phyloP scores from a whole-genome alignment of 2,329 filamentous ascomycete species.

The Metarhizium brunneum region DNA sequence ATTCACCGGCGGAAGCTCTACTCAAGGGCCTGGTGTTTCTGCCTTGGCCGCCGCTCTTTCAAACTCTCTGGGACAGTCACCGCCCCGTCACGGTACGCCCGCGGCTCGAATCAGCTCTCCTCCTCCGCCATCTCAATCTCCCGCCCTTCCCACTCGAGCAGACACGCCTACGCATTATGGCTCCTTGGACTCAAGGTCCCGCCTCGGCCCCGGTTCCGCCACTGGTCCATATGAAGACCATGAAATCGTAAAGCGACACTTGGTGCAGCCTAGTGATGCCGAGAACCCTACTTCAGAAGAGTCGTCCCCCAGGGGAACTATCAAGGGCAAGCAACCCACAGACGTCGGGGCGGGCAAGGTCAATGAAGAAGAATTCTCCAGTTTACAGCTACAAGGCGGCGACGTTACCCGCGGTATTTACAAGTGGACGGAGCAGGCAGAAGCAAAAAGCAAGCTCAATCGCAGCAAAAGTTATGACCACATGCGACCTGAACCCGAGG shows the following conservation, averaged over 20 bases:
- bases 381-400: slow-evolving; percentile 82
- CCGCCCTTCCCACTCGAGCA: slow-evolving; percentile 24
- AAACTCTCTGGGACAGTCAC: slow-evolving; percentile 60
- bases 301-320: slow-evolving; percentile 30
- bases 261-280: slow-evolving; percentile 59
- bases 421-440: slow-evolving; percentile 86
- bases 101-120: slow-evolving; percentile 46
- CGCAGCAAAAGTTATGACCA: slow-evolving; percentile 85
- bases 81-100: slow-evolving; percentile 61
- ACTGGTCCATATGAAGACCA: slow-evolving; percentile 70
- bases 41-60: slow-evolving; percentile 83
- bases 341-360: slow-evolving; percentile 25
- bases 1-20: slow-evolving; percentile 53
- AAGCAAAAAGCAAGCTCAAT: slow-evolving; percentile 57
- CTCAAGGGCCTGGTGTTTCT: slow-evolving; percentile 72
- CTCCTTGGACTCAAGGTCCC: slow-evolving; percentile 67
- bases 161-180: slow-evolving; percentile 68
- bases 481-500: slow-evolving; percentile 67
- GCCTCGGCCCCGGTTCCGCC: slow-evolving; percentile 27
- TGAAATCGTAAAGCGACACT: slow-evolving; percentile 81
- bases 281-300: slow-evolving; percentile 36
- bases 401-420: slow-evolving; percentile 95
- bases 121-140: slow-evolving; percentile 36
- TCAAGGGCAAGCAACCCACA: slow-evolving; percentile 46
- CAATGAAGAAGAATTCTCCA: slow-evolving; percentile 81